Evolutionary conservation across 2,329 filamentous ascomycete species (phyloP).

Genomic region (Coleophoma crateriformis): DNA sequence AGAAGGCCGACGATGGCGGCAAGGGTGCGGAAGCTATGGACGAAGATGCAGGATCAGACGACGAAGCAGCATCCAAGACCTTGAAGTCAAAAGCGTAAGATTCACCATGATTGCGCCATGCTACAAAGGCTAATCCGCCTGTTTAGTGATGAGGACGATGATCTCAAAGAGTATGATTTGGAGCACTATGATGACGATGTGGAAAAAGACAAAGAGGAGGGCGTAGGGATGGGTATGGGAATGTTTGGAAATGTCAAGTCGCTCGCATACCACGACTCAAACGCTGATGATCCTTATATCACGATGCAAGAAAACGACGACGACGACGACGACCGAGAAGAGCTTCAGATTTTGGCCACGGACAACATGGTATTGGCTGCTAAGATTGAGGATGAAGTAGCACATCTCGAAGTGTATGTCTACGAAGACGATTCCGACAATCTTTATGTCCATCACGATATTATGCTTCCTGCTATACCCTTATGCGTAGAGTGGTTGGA

Average conservation of each 20-base stretch:
- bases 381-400: constrained; percentile 94
- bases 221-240: constrained; percentile 64
- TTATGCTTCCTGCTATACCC: constrained; percentile 96
- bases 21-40: constrained; percentile 28
- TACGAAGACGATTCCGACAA: constrained; percentile 96
- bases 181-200: constrained; percentile 92
- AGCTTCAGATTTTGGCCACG: constrained; percentile 85
- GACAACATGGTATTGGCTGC: constrained; percentile 91
- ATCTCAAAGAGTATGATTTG: constrained; percentile 92
- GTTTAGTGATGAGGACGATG: constrained; percentile 63
- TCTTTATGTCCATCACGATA: constrained; percentile 98
- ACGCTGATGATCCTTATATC: constrained; percentile 95
- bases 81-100: constrained; percentile 35
- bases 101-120: constrained; percentile 19
- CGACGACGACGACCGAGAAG: constrained; percentile 79
- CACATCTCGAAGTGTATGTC: constrained; percentile 93
- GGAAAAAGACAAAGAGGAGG: constrained; percentile 51
- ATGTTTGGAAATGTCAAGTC: constrained; percentile 97
- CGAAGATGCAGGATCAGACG: constrained; percentile 27
- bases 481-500: constrained; percentile 95
- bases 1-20: constrained; percentile 25
- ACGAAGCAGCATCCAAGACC: constrained; percentile 20
- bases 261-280: constrained; percentile 87
- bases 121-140: constrained; percentile 5
- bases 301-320: constrained; percentile 67